These are phyloP conservation scores for Staphylotrichum longicolle DNA, from an alignment of 495 filamentous ascomycete species.

Conservation along the genomic window DNA sequence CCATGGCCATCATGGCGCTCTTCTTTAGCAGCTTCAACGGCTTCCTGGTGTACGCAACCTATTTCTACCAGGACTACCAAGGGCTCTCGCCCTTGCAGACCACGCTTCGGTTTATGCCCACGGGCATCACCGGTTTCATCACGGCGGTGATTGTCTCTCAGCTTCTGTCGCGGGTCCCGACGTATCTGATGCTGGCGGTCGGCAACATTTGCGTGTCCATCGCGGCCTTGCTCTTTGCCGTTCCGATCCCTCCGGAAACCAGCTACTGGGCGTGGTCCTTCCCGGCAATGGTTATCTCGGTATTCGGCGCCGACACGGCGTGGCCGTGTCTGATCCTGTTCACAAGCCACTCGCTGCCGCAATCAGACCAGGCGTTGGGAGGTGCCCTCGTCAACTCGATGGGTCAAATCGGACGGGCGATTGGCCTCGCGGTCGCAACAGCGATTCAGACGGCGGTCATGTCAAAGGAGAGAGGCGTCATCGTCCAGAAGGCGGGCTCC, in stretches of 20 bases:
- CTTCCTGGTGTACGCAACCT: conserved; percentile 59
- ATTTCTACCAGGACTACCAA: conserved; percentile 62
- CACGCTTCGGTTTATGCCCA: conserved; percentile 60
- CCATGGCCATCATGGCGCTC: conserved; percentile 58
- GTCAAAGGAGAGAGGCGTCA: conserved; percentile 40
- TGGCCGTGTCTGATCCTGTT: conserved; percentile 60
- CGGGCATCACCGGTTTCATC: conserved; percentile 51
- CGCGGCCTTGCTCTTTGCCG: conserved; percentile 53
- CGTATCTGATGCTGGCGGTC: conserved; percentile 53
- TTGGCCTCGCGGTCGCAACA: conserved; percentile 57
- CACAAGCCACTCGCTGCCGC: conserved; percentile 55
- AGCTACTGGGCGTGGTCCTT: conserved; percentile 61
- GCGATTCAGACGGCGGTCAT: conserved; percentile 57
- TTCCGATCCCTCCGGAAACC: conserved; percentile 52
- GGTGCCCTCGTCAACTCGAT: conserved; percentile 61
- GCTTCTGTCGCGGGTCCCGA: conserved; percentile 52
- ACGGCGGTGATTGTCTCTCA: conserved; percentile 53
- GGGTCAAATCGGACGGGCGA: conserved; percentile 55
- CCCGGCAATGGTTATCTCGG: conserved; percentile 56
- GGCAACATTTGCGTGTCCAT: conserved; percentile 50
- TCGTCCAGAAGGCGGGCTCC: conserved; percentile 39
- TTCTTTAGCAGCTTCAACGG: conserved; percentile 62
- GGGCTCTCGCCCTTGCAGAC: conserved; percentile 54
- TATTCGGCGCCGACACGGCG: conserved; percentile 58
- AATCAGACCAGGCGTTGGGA: conserved; percentile 60